Conservation (phyloP, 169 alveolate species). For the Eimeria mitis region DNA sequence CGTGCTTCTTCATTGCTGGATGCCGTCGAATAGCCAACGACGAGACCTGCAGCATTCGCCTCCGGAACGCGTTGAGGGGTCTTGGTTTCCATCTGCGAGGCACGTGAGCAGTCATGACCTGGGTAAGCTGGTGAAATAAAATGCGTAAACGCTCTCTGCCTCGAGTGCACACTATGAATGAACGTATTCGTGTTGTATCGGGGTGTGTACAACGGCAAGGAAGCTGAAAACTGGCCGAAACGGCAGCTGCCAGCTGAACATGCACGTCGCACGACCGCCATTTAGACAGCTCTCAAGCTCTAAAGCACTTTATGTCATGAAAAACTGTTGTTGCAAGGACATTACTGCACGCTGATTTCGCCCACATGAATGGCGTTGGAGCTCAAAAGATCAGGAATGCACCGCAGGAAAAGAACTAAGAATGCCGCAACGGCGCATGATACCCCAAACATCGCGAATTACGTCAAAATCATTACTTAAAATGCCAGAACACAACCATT, state of each 20-base stretch:
- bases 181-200: neutral
- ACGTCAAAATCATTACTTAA: neutral
- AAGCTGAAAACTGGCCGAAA: neutral
- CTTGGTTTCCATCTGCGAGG: constrained; percentile 47
- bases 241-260: neutral
- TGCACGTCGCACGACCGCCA: neutral
- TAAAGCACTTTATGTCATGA: neutral
- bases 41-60: constrained; percentile 21
- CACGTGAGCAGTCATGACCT: constrained; percentile 52
- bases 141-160: neutral
- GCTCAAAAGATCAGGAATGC: neutral
- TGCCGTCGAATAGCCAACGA: constrained; percentile 47
- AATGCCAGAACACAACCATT: neutral
- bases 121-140: neutral
- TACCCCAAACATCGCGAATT: neutral
- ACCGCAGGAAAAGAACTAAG: constrained; percentile 14
- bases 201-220: neutral
- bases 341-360: neutral
- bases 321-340: neutral
- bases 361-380: constrained; percentile 51
- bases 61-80: constrained; percentile 4
- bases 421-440: constrained; percentile 7
- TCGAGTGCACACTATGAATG: neutral
- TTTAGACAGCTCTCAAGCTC: neutral
- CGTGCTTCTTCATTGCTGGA: constrained; percentile 60